These are phyloP conservation scores for Bjerkandera adusta DNA, from an alignment of 1,284 basidiomycete species.

Conservation along the genomic window DNA sequence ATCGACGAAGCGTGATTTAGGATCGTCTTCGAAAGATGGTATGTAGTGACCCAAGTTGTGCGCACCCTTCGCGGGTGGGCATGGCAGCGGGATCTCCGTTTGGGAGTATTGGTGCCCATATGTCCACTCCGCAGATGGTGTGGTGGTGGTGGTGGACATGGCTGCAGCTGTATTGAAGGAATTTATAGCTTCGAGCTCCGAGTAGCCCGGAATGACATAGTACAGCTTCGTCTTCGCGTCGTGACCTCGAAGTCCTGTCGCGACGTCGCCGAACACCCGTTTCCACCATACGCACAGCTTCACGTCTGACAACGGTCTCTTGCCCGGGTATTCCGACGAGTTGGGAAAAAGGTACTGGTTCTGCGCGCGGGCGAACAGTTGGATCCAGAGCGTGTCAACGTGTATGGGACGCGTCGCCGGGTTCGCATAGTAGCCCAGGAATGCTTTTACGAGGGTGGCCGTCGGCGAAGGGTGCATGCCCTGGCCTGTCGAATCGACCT, in stretches of 20 bases:
- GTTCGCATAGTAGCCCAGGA: slow-evolving; percentile 69
- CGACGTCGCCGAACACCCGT: slow-evolving; percentile 60
- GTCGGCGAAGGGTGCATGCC: slow-evolving; percentile 61
- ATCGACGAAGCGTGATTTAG: slow-evolving; percentile 88
- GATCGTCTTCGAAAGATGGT: slow-evolving; percentile 90
- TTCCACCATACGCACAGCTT: slow-evolving; percentile 95
- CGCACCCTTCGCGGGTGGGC: slow-evolving; percentile 35
- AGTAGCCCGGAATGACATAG: slow-evolving; percentile 76
- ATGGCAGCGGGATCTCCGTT: slow-evolving; percentile 55
- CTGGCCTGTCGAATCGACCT: slow-evolving; percentile 92
- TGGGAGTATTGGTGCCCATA: slow-evolving; percentile 79
- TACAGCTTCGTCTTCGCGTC: slow-evolving; percentile 40
- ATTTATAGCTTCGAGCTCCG: slow-evolving; percentile 65
- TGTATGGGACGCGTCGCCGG: slow-evolving; percentile 62
- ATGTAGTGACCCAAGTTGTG: slow-evolving; percentile 72
- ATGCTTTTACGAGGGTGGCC: slow-evolving; percentile 60
- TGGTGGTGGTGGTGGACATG: slow-evolving; percentile 18
- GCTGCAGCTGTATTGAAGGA: slow-evolving; percentile 47
- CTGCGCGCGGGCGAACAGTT: slow-evolving; percentile 91
- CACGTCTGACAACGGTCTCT: slow-evolving; percentile 78
- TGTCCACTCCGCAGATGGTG: slow-evolving; percentile 42
- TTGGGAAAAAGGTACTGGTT: slow-evolving; percentile 94
- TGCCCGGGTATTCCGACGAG: slow-evolving; percentile 72
- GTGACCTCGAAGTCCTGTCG: slow-evolving; percentile 32
- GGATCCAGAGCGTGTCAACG: slow-evolving; percentile 66